Conservation (phyloP, 768 basidiomycete genomes). For the Tylopilus sp. region DNA sequence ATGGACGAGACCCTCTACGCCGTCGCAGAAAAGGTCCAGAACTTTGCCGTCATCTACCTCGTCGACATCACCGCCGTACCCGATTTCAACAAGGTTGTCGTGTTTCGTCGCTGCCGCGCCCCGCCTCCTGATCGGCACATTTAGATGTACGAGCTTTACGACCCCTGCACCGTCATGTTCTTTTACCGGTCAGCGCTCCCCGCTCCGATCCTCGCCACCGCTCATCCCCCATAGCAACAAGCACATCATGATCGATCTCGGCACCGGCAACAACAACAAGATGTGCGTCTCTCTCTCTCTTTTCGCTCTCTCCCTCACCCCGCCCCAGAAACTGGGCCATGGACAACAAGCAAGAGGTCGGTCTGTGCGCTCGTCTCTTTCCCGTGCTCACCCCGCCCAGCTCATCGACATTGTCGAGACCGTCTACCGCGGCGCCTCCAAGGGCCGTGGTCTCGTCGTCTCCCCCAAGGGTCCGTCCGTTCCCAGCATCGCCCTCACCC, state of each 20-base stretch:
- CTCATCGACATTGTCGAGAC: conserved; percentile 98
- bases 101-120: background rate
- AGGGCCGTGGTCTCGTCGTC: conserved; percentile 96
- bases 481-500: no score
- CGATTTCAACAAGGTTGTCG: conserved; percentile 87
- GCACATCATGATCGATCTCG: conserved; percentile 99
- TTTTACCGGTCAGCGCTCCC: conserved; percentile 79
- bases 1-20: conserved; percentile 97
- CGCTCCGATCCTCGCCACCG: background rate
- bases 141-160: conserved; percentile 99
- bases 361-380: conserved; percentile 9
- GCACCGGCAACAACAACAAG: conserved; percentile 99
- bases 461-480: conserved; percentile 79
- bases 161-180: conserved; percentile 97
- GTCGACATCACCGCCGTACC: conserved; percentile 96
- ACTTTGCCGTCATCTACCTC: conserved; percentile 96
- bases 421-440: conserved; percentile 95
- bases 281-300: conserved; percentile 56
- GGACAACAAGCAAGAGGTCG: conserved; percentile 96
- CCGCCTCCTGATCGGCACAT: background rate
- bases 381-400: conserved; percentile 37
- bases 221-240: conserved; percentile 64
- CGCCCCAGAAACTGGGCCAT: conserved; percentile 90
- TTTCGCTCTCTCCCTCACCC: background rate
- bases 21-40: conserved; percentile 95